Percentiles rank a stretch among this genome's conserved stretches.
Conservation (phyloP, 192 early-diverging fungal species). For the Rhizoclosmatium globosum region DNA sequence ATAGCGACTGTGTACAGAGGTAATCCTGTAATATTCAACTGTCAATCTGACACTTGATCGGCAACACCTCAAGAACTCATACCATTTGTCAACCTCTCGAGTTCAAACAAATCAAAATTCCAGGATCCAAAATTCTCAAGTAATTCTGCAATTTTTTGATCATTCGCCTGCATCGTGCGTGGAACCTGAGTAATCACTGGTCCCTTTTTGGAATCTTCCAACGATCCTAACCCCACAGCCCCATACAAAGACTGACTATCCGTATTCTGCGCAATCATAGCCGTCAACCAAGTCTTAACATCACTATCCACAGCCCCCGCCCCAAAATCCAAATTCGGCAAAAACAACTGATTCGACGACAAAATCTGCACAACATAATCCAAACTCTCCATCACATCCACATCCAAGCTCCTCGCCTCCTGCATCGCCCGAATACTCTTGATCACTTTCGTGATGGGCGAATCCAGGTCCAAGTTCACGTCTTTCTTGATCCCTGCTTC, state of each 20-base stretch:
- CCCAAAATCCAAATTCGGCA: conserved; percentile 49
- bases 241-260: background rate
- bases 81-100: conserved; percentile 34
- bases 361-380: conserved; percentile 57
- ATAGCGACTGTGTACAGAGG: conserved; percentile 45
- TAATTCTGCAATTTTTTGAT: conserved; percentile 32
- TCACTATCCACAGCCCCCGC: conserved; percentile 49
- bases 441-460: conserved; percentile 61
- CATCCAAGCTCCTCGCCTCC: conserved; percentile 45
- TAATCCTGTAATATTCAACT: conserved; percentile 29
- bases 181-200: background rate
- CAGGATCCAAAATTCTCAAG: conserved; percentile 44
- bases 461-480: conserved; percentile 50
- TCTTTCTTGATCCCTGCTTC: conserved; percentile 37
- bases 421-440: conserved; percentile 54
- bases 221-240: background rate
- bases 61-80: background rate
- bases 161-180: background rate
- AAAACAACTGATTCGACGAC: conserved; percentile 59
- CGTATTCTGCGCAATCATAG: conserved; percentile 45
- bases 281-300: conserved; percentile 54
- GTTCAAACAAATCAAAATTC: conserved; percentile 55
- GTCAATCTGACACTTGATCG: background rate
- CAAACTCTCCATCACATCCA: conserved; percentile 49
- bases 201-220: background rate